Conservation (phyloP, 2,329 filamentous ascomycete species). For the Colletotrichum sp. region DNA sequence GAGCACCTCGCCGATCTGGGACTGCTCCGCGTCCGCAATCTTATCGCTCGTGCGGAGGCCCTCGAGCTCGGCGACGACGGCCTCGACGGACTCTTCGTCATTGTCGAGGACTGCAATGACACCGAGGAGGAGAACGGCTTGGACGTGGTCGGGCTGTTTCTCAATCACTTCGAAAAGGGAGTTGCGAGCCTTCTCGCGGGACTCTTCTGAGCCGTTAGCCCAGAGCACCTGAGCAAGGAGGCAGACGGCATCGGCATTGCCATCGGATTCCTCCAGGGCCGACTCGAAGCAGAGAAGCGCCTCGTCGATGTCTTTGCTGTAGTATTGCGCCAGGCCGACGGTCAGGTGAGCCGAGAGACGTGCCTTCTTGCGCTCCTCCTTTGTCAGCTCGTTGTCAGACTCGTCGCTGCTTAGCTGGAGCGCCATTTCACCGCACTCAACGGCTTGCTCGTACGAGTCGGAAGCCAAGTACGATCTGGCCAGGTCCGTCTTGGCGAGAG, state of each 20-base stretch:
- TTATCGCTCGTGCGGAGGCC: slow-evolving; percentile 71
- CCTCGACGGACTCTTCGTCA: slow-evolving; percentile 80
- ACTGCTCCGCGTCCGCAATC: slow-evolving; percentile 67
- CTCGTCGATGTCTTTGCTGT: slow-evolving; percentile 66
- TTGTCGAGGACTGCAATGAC: slow-evolving; percentile 83
- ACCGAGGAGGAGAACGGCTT: slow-evolving; percentile 80
- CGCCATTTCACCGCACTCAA: slow-evolving; percentile 81
- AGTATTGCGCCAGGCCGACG: slow-evolving; percentile 82
- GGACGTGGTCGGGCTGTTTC: slow-evolving; percentile 74
- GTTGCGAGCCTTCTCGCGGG: slow-evolving; percentile 77
- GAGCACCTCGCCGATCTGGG: slow-evolving; percentile 75
- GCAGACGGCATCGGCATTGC: slow-evolving; percentile 84
- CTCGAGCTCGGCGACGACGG: slow-evolving; percentile 80
- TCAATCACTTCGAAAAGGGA: slow-evolving; percentile 84
- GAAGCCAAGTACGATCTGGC: slow-evolving; percentile 81
- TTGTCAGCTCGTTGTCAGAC: slow-evolving; percentile 67
- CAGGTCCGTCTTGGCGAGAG: slow-evolving; percentile 84
- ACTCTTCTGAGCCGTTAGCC: slow-evolving; percentile 80
- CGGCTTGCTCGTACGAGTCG: slow-evolving; percentile 68
- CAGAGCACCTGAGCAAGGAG: slow-evolving; percentile 90
- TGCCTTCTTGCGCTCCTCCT: slow-evolving; percentile 70
- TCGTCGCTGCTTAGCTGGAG: slow-evolving; percentile 80
- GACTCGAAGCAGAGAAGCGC: slow-evolving; percentile 82
- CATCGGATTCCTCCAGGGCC: slow-evolving; percentile 77
- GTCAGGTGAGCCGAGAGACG: slow-evolving; percentile 87